Base-by-base conservation (phyloP, 1,284 basidiomycete species). In the Austroboletus niveus region DNA sequence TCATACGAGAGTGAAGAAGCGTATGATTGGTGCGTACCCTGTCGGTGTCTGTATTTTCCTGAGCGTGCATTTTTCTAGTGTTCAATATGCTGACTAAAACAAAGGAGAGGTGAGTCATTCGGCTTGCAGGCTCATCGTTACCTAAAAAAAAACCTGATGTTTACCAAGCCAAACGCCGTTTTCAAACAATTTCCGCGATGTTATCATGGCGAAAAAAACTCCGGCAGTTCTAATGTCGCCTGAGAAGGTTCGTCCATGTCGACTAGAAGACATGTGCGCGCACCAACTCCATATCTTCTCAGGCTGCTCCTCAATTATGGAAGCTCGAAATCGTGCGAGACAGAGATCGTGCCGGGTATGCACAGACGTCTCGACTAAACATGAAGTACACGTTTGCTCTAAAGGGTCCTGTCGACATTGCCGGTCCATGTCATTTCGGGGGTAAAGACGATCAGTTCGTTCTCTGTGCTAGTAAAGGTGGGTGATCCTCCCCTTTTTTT, bases 231-330 rank as follows among this genome's bases (percentile, higher is more conserved):
- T 91, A 46, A 78, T 91, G 50, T 67, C 81, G 81, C 64, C 60
- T 44, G 67, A 66, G 53, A 87, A 85, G 74, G 87, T 84, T 41
- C 45, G 60, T 42, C 49, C 14, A 42, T 15, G 10, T 50, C 27
- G 34, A 15, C 10, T 31, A 29, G 54, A 20, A 14, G 24, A 9
- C 10, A 4, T 31, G 41, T 36, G 29, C 43, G 8, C 38, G 36
- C 48, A 24, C 45, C 53, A 45, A 56, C 47, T 43, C 42, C 53
- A 42, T 36, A 46, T 50, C 50, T 47, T 35, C 53, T 35, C 49
- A 89, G 86, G 82, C 85, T 7, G 81, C 87, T n/a, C 87, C 89
- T 4, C 88, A 91, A 65, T 70, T 90, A 9, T 91, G 89, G 87
- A 85, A 81, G 64, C 67, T 91, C 42, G 85, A 89, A 46, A 66